Base-by-base conservation (phyloP, 805 yeast genomes). In the Lipomyces mesembrius region DNA sequence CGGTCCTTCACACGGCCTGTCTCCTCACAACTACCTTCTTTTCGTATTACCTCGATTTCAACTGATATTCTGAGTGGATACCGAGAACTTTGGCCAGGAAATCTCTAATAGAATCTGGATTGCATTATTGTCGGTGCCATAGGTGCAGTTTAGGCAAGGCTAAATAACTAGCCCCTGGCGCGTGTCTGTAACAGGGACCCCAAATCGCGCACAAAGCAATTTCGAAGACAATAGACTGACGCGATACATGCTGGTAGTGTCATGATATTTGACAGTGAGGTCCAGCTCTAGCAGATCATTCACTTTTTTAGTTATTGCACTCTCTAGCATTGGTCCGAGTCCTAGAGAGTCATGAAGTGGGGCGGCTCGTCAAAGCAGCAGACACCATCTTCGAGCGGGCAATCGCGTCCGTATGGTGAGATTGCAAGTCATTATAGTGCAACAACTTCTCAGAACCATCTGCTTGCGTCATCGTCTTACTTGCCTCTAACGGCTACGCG, bases 301-400 rank as follows among this genome's bases (percentile, higher is more conserved):
- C 20, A 17, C 12, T 0, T 43, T 43, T 12, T 37, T 37, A 37
- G 43, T 43, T 43, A 7, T 17, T 43, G 22, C 49, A n/a, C 20
- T 17, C 20, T 43, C 9, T n/a, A n/a, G 49, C 49, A n/a, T 17
- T n/a, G 49, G 20, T 43, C 22, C 22, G 9, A 8, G 49, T 43
- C 22, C 49, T 17, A 17, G 7, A 12, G 22, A 20, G 61, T 32
- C 22, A 63, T 63, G 66, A 63, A 63, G 63, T 63, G 66, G 66
- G 51, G 59, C 29, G 27, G 52, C 39, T 58, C 63, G 14, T 43
- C 63, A 34, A 63, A 59, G 57, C 66, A 59, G 54, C 37, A 43
- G n/a, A 27, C 53, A 9, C 32, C 22, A 17, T 20, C 53, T 22
- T 37, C 25, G 29, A 29, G 54, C 9, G 35, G 29, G 9, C 37